Evolutionary conservation across 495 filamentous ascomycete genomes (phyloP).

Genomic region (Trichoderma gamsii): DNA sequence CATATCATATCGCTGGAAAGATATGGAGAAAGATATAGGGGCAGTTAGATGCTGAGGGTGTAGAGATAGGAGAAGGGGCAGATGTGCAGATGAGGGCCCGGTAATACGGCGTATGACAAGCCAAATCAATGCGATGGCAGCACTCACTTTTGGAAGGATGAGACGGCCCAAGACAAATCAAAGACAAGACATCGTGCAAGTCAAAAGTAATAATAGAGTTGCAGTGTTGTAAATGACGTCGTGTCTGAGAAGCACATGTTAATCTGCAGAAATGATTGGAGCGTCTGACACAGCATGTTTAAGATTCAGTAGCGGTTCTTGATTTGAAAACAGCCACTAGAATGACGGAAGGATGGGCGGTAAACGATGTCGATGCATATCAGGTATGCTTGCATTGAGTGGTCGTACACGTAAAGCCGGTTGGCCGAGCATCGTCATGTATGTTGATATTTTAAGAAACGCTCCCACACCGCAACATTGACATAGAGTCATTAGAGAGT

Average conservation of each 20-base stretch:
- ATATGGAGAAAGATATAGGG: not conserved
- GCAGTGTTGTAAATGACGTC: constrained; percentile 2
- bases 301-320: not conserved
- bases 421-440: not conserved
- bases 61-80: not conserved
- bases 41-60: not conserved
- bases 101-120: constrained; percentile 1
- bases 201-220: not conserved
- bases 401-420: not conserved
- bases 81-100: not conserved
- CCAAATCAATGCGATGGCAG: not conserved
- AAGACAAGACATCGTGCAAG: not conserved
- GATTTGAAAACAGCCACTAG: not conserved
- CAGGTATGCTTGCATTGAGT: not conserved
- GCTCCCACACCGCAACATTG: not conserved
- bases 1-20: not conserved
- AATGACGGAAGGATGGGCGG: not conserved
- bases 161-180: not conserved
- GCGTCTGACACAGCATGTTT: constrained; percentile 4
- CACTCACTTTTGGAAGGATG: not conserved
- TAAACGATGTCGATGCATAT: not conserved
- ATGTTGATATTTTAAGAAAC: not conserved
- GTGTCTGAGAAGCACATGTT: constrained; percentile 3
- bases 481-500: not conserved
- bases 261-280: not conserved